Evolutionary conservation across 768 basidiomycete genomes (phyloP).

Genomic region (Boletus patriciae): DNA sequence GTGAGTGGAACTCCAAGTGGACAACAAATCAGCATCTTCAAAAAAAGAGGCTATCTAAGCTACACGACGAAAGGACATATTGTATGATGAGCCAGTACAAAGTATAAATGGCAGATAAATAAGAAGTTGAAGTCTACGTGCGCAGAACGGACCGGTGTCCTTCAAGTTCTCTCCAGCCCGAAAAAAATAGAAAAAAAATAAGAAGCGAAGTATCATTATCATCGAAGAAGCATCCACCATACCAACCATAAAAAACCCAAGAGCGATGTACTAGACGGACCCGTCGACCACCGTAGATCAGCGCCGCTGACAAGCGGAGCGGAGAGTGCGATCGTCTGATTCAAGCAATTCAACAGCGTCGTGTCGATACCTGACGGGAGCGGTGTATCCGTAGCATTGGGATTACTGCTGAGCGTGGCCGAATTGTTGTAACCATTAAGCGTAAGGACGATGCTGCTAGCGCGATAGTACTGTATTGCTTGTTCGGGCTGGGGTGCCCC

Average conservation of each 20-base stretch:
- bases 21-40: too few species aligned
- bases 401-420: slow-evolving; percentile 42
- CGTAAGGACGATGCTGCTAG: slow-evolving; percentile 59
- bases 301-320: slow-evolving; percentile 55
- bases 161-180: too few species aligned
- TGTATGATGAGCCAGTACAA: not conserved
- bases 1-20: too few species aligned
- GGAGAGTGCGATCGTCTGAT: slow-evolving; percentile 57
- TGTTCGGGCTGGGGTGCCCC: slow-evolving; percentile 46
- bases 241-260: slow-evolving; percentile 17
- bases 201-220: not conserved
- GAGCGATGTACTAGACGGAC: slow-evolving; percentile 6
- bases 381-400: slow-evolving; percentile 44
- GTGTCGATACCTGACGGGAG: slow-evolving; percentile 54
- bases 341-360: slow-evolving; percentile 55
- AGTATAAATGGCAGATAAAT: not conserved
- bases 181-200: not conserved
- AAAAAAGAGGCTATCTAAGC: too few species aligned
- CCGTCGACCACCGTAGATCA: slow-evolving; percentile 4
- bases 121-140: not conserved
- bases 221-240: slow-evolving; percentile 15
- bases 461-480: slow-evolving; percentile 67
- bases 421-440: slow-evolving; percentile 70
- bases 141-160: not conserved
- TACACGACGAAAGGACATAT: too few species aligned